phyloP scores from a whole-genome alignment of 2,329 filamentous ascomycete species.

The Hawksworthiomyces lignivorus region DNA sequence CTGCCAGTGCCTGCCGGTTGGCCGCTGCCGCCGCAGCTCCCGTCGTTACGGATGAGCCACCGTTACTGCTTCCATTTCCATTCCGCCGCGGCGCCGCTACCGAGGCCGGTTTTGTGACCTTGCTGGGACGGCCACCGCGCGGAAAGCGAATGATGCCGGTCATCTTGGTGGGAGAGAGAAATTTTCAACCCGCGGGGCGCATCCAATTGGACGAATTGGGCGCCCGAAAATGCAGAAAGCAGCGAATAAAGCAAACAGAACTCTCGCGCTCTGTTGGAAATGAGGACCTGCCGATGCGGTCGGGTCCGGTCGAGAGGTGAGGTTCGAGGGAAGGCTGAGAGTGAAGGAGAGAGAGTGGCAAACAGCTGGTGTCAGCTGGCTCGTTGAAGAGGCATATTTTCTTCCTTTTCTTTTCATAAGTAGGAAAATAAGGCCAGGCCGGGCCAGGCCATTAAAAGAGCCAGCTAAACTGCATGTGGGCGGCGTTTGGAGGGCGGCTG shows the following conservation, averaged over 20 bases:
- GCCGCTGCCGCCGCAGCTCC: not conserved
- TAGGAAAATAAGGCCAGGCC: too few species aligned
- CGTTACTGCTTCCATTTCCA: not conserved
- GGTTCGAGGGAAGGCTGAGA: not conserved
- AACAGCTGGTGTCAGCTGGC: conserved; percentile 17
- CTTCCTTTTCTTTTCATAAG: too few species aligned
- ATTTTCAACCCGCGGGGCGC: too few species aligned
- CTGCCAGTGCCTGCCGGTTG: conserved; percentile 6
- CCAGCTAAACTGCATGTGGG: too few species aligned
- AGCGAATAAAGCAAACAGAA: not conserved
- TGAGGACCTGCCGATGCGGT: too few species aligned
- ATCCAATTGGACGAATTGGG: too few species aligned
- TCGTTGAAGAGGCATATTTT: not conserved
- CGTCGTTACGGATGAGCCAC: not conserved
- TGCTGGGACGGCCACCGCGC: conserved; percentile 32
- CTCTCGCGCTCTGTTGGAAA: too few species aligned
- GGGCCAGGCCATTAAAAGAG: too few species aligned
- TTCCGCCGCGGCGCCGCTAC: conserved; percentile 18
- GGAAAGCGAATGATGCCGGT: conserved; percentile 28
- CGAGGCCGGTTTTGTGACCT: conserved; percentile 34
- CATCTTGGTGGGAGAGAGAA: conserved; percentile 16
- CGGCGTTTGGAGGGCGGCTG: too few species aligned
- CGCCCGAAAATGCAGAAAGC: not conserved
- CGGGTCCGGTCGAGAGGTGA: too few species aligned
- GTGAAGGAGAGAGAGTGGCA: not conserved